Percentiles rank a stretch among this genome's conserved stretches.
Conservation (phyloP, 2,329 filamentous ascomycete species). For the Celoporthe dispersa region DNA sequence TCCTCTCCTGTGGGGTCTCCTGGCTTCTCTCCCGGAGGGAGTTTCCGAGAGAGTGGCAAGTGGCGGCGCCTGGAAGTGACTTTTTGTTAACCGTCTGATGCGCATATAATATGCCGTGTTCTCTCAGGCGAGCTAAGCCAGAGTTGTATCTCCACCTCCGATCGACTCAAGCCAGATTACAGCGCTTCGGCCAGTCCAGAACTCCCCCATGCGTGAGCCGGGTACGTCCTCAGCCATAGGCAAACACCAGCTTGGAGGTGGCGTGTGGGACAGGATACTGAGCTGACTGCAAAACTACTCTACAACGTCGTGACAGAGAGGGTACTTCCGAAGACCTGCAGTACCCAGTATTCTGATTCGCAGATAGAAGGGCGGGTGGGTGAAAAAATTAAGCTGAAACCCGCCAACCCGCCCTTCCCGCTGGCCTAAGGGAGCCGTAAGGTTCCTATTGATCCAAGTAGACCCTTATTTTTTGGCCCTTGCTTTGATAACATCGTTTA, state of each 20-base stretch:
- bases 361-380: background rate
- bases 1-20: background rate
- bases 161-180: background rate
- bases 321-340: conserved; percentile 6
- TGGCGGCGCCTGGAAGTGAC: background rate
- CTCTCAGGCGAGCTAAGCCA: background rate
- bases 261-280: conserved; percentile 1
- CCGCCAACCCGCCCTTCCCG: background rate
- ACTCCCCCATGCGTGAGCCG: background rate
- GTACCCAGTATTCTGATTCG: background rate
- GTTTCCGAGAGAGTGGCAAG: background rate
- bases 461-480: background rate
- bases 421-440: background rate
- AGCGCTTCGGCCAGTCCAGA: background rate
- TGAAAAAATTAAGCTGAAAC: background rate
- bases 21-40: background rate
- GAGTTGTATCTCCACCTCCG: background rate
- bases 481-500: background rate
- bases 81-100: background rate
- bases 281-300: background rate
- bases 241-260: background rate
- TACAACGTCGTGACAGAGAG: background rate
- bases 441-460: background rate
- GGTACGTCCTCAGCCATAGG: background rate
- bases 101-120: background rate